phyloP scores from a whole-genome alignment of 78 protist species.

The Mastigamoeba balamuthi region DNA sequence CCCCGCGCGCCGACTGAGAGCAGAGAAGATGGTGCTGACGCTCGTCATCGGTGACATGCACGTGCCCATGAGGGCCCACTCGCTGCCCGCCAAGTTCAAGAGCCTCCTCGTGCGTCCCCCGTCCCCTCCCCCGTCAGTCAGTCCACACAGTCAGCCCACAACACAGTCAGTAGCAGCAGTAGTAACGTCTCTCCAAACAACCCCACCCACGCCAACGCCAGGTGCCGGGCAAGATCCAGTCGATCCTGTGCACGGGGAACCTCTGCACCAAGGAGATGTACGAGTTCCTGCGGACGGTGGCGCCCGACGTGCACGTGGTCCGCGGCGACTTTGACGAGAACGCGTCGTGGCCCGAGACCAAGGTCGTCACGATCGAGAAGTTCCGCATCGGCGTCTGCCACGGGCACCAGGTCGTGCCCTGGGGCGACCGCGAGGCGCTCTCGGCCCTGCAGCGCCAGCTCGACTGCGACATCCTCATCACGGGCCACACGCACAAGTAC shows the following conservation, averaged over 20 bases:
- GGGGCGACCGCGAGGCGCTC: conserved; percentile 86
- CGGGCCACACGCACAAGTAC: conserved; percentile 86
- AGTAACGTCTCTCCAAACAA: neutral
- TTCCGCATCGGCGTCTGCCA: conserved; percentile 94
- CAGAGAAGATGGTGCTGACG: conserved; percentile 53
- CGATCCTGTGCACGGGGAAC: conserved; percentile 96
- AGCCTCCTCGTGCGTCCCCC: conserved; percentile 62
- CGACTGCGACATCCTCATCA: conserved; percentile 91
- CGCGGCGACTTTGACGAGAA: conserved; percentile 92
- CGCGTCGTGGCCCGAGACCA: conserved; percentile 39
- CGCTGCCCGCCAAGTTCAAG: conserved; percentile 82
- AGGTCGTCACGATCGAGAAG: conserved; percentile 78
- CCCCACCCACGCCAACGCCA: neutral
- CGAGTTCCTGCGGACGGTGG: conserved; percentile 81
- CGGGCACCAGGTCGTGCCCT: conserved; percentile 95
- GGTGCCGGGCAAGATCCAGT: conserved; percentile 94
- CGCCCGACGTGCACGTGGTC: conserved; percentile 84
- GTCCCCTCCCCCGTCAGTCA: neutral
- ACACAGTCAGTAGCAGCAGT: neutral
- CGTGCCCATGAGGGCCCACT: conserved; percentile 89
- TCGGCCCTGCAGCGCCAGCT: conserved; percentile 85
- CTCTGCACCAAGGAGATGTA: conserved; percentile 61
- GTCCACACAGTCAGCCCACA: neutral
- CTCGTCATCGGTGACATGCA: conserved; percentile 96
- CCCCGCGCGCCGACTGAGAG: too few relatives aligned